Percentiles rank a stretch among this genome's conserved stretches.
Conservation (phyloP, 331 rosid species). For the Acacia concinna region DNA sequence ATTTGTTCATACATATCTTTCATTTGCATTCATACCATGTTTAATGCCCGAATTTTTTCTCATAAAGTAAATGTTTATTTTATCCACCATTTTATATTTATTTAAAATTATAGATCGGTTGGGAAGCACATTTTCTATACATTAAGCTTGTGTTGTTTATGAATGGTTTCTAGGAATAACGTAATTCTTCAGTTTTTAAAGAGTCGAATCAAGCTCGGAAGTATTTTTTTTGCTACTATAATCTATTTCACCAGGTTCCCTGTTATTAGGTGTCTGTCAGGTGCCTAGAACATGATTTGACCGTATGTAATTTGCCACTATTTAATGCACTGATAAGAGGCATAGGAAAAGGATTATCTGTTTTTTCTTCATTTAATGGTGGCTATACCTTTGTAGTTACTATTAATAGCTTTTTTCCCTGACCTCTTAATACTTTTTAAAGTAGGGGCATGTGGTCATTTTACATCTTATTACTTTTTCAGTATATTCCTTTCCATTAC, state of each 20-base stretch:
- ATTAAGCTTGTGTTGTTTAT: not conserved
- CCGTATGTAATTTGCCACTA: no score
- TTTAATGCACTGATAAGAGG: no score
- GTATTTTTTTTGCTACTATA: not conserved
- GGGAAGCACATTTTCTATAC: not conserved
- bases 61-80: not conserved
- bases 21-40: not conserved
- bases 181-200: constrained; percentile 11
- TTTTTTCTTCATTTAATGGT: no score
- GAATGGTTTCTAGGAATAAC: not conserved
- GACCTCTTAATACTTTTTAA: not conserved
- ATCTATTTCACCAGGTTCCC: not conserved
- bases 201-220: not conserved
- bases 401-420: no score
- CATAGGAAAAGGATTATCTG: no score
- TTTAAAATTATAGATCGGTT: not conserved
- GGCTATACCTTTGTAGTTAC: not conserved
- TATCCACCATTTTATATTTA: not conserved
- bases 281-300: not conserved
- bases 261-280: not conserved
- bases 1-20: not conserved
- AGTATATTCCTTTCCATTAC: no score
- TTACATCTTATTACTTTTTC: no score
- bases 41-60: not conserved
- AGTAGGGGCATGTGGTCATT: not conserved